Conservation (phyloP, 2,329 filamentous ascomycete genomes). For the Hypoxylon sp. region DNA sequence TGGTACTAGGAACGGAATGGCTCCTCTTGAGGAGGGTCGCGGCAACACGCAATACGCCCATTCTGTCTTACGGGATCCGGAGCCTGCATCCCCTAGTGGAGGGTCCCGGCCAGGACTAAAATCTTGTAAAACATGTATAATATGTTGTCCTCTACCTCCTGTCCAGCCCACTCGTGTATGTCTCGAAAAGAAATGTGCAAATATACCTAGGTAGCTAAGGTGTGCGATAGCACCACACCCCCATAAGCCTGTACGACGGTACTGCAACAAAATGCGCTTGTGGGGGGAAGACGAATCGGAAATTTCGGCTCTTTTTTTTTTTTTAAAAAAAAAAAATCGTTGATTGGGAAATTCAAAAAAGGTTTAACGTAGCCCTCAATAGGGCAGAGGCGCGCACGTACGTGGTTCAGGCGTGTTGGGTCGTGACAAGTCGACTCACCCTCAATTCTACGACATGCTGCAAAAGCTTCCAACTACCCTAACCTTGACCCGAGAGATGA, state of each 20-base stretch:
- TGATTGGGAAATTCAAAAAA: slow-evolving; percentile 24
- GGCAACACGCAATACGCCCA: slow-evolving; percentile 43
- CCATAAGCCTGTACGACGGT: slow-evolving; percentile 23
- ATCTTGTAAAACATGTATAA: slow-evolving; percentile 36
- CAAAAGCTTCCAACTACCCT: slow-evolving; percentile 16
- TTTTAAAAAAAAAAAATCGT: no score
- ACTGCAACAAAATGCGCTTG: slow-evolving; percentile 17
- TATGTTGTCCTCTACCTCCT: slow-evolving; percentile 38
- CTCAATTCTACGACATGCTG: slow-evolving; percentile 22
- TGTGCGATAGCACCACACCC: slow-evolving; percentile 40
- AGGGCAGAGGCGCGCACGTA: slow-evolving; percentile 2
- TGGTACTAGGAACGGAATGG: slow-evolving; percentile 34
- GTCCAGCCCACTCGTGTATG: slow-evolving; percentile 36
- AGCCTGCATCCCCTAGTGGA: slow-evolving; percentile 46
- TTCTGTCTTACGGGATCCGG: slow-evolving; percentile 33
- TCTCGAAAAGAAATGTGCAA: slow-evolving; percentile 21
- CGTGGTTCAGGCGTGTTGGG: slow-evolving; percentile 23
- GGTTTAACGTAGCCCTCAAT: slow-evolving; percentile 13
- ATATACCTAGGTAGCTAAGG: slow-evolving; percentile 25
- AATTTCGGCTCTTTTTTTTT: slow-evolving; percentile 42
- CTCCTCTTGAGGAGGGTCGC: slow-evolving; percentile 44
- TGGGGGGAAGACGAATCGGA: slow-evolving; percentile 37
- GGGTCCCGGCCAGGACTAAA: slow-evolving; percentile 34
- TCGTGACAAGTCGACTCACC: slow-evolving; percentile 11
- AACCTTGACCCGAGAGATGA: slow-evolving; percentile 18